Evolutionary conservation across 768 basidiomycete genomes (phyloP).

Genomic region (Termitomyces sp.): DNA sequence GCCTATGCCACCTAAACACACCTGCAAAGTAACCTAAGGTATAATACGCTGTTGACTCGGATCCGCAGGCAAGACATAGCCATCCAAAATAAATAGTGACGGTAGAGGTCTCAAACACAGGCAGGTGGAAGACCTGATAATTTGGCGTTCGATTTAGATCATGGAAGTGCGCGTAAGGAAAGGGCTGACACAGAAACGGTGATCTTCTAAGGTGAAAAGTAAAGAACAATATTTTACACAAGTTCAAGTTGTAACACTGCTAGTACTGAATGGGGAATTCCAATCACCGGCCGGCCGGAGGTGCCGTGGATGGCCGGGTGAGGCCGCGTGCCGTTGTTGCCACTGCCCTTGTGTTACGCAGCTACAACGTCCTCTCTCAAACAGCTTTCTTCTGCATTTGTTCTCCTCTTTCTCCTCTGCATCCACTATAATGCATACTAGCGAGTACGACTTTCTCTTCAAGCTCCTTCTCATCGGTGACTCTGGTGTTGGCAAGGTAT

Average conservation of each 20-base stretch:
- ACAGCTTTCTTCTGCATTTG: slow-evolving; percentile 23
- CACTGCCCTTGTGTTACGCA: slow-evolving; percentile 28
- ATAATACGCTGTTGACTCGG: too few species aligned
- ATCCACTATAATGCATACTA: slow-evolving; percentile 63
- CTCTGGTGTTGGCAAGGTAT: slow-evolving; percentile 92
- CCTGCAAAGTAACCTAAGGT: too few species aligned
- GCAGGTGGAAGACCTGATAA: too few species aligned
- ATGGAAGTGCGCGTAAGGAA: too few species aligned
- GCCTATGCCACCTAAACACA: too few species aligned
- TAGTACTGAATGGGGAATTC: neutral
- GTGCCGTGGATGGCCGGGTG: slow-evolving; percentile 13
- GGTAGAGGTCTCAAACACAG: too few species aligned
- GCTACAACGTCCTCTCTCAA: slow-evolving; percentile 27
- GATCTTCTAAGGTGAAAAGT: neutral
- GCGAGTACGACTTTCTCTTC: slow-evolving; percentile 95
- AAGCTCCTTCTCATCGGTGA: slow-evolving; percentile 94
- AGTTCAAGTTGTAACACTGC: too few species aligned
- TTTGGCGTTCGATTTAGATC: too few species aligned
- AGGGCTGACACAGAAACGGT: too few species aligned
- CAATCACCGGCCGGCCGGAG: slow-evolving; percentile 14
- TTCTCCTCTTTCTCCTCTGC: slow-evolving; percentile 21
- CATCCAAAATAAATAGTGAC: too few species aligned
- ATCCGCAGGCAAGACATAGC: too few species aligned
- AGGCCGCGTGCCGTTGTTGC: slow-evolving; percentile 12
- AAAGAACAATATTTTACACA: too few species aligned